Evolutionary conservation across 2,329 filamentous ascomycete genomes (phyloP), one percentile per base, ranked within the genome.

Genomic region (Xylariales sp.): DNA sequence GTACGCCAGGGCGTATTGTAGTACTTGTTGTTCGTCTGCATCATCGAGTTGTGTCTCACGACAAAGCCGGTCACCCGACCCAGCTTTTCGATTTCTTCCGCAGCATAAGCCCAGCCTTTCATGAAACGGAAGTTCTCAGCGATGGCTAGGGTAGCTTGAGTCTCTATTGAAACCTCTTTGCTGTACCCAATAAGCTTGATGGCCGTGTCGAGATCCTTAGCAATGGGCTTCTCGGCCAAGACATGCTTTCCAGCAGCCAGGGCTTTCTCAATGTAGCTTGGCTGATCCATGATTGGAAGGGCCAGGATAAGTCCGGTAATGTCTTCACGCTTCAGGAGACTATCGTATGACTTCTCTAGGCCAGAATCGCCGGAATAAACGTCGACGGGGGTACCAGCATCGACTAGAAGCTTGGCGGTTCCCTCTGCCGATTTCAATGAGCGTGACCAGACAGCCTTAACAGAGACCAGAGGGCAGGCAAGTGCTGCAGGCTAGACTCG

Each of bases 41-140:
- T 78, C 71, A 79, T 76, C 14, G 69, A 75, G 63, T 81, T 76
- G 41, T 82, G 59, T 32, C 78, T 75, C 36, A 81, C 79, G 52
- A 77, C 76, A 77, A 91, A 91, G 14, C 85, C 81, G 2, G 87
- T 79, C 1, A 89, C 76, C 68, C 83, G 83, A 10, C 88, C 88
- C 1, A 90, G 80, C 55, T 82, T 79, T 68, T 83, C 77, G 8
- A 87, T 78, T 69, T 85, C 80, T 62, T 83, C 73, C 0, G 81
- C 80, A 0, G 83, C 90, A 72, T 85, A 86, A 12, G 78, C 65
- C 74, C 88, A 89, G 10, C 82, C 82, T 36, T 85, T 82, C 63
- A 87, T 78, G 80, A 89, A 93, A 58, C 92, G 86, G 76, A 88
- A 91, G 79, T 94, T 93, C 79, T 94, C 92, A 0, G 90, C 92